Evolutionary conservation across 2,329 filamentous ascomycete species (phyloP), one percentile per base, ranked within the genome.

Genomic region (Trichoderma lentiforme): DNA sequence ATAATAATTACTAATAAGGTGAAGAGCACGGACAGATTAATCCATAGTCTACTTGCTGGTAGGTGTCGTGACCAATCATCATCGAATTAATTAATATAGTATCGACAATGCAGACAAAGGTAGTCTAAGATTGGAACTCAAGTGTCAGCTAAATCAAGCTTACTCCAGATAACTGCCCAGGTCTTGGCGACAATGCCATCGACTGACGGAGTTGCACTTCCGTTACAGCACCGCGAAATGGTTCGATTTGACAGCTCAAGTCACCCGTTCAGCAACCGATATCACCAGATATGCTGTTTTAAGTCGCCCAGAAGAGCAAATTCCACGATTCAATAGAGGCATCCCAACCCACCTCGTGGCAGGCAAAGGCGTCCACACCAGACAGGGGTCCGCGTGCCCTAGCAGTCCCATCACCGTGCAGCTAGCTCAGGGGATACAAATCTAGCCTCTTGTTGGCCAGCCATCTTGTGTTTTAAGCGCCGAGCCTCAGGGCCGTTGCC

Each of bases 391-490:
- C 62, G 24, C 6, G 39, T 21, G 63, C 63, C 53, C 57, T 28
- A 32, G 58, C 70, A 67, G 56, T 32, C 57, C 70, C 70, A 68
- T 72, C 63, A 72, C 63, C 70, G 30, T 36, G 65, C 65, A 70
- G 62, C 65, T 68, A 61, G 34, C 34, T 58, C 68, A 73, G 68
- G 71, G 67, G 71, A 71, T 28, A 34, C 68, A 57, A 66, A 26
- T 62, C 68, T 32, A 30, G 21, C 32, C 39, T 71, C 68, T 71
- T 58, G 71, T 73, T 73, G 71, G 71, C 39, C 73, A 58, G 66
- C 64, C 28, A 18, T 58, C 56, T 67, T 2, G 43, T 58, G 53
- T 73, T 65, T 74, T 77, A 77, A 77, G 76, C 76, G 76, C 76
- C 76, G 74, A 71, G 56, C 39, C 68, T 66, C 51, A 57, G 47